A percentile compares a stretch with the other conserved stretches of the same genome.
Evolutionary conservation across 2,329 filamentous ascomycete genomes (phyloP).

Genomic region (Colletotrichum echinochloae): DNA sequence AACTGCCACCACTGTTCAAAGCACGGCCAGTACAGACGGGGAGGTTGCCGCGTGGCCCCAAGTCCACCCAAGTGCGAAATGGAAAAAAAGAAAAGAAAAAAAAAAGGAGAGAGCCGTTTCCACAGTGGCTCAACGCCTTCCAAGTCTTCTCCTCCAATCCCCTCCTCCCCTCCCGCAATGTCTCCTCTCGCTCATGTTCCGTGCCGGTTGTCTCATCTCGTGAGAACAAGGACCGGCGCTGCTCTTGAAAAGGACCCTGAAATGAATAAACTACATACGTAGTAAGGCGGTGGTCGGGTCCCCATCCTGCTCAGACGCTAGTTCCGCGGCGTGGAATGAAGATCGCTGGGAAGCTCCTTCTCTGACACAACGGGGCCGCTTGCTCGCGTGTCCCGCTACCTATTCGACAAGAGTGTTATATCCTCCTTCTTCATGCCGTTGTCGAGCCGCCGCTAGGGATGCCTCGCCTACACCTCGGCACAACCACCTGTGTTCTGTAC

Average conservation of each 20-base stretch:
- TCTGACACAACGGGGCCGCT: constrained; percentile 9
- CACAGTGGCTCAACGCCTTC: constrained; percentile 30
- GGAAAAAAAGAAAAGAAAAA: no score
- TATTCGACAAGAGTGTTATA: background rate
- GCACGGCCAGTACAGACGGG: background rate
- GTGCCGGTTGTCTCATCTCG: constrained; percentile 15
- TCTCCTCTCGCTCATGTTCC: constrained; percentile 20
- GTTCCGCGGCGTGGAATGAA: constrained; percentile 22
- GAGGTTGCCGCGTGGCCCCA: background rate
- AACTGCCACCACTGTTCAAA: constrained; percentile 9
- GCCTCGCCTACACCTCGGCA: background rate
- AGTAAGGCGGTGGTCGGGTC: constrained; percentile 20
- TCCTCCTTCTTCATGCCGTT: constrained; percentile 20
- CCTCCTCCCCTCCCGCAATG: constrained; percentile 1
- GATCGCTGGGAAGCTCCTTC: constrained; percentile 31
- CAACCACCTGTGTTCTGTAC: constrained; percentile 4
- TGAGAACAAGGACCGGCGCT: constrained; percentile 26
- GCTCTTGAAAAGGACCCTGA: constrained; percentile 32
- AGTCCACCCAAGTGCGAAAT: background rate
- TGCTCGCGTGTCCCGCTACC: constrained; percentile 29
- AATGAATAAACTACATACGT: constrained; percentile 36
- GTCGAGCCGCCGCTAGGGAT: constrained; percentile 27
- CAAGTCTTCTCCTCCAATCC: background rate
- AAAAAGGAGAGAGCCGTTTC: constrained; percentile 19
- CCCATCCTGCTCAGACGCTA: constrained; percentile 15